phyloP scores from a whole-genome alignment of 805 yeast genomes.

The Lipomyces orientalis region DNA sequence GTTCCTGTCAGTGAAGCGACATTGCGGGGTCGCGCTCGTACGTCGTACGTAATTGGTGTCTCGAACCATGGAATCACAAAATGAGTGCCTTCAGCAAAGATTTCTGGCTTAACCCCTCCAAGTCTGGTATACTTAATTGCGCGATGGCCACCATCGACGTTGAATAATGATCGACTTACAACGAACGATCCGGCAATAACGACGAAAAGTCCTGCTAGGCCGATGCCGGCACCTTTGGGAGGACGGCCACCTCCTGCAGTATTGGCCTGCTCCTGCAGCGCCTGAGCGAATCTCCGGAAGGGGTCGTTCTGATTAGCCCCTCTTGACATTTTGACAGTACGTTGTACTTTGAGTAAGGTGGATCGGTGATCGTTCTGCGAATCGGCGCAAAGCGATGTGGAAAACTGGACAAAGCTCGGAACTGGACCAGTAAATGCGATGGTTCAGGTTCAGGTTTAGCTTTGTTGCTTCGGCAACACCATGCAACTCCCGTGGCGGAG shows the following conservation, averaged over 20 bases:
- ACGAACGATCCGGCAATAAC: slow-evolving; percentile 63
- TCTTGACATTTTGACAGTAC: not conserved
- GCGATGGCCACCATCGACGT: slow-evolving; percentile 98
- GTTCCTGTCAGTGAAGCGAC: slow-evolving; percentile 97
- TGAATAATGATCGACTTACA: slow-evolving; percentile 65
- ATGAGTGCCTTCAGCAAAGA: slow-evolving; percentile 94
- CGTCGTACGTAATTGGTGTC: slow-evolving; percentile 89
- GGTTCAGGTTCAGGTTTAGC: not conserved
- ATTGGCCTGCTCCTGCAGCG: slow-evolving; percentile 33
- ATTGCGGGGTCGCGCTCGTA: slow-evolving; percentile 95
- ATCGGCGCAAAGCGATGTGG: not conserved
- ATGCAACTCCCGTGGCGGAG: not conserved
- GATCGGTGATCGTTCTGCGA: not conserved
- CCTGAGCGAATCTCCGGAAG: slow-evolving; percentile 27
- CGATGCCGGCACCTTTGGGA: slow-evolving; percentile 42
- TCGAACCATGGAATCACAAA: slow-evolving; percentile 93
- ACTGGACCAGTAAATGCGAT: not conserved
- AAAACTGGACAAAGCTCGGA: not conserved
- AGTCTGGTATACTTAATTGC: slow-evolving; percentile 92
- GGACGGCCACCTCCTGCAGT: slow-evolving; percentile 20
- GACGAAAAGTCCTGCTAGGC: slow-evolving; percentile 64
- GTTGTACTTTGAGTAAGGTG: not conserved
- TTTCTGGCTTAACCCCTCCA: slow-evolving; percentile 79
- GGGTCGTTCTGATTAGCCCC: slow-evolving; percentile 32
- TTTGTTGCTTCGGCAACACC: slow-evolving; percentile 2